Conservation (phyloP, 2,329 filamentous ascomycete genomes). For the Mollisia scopiformis region DNA sequence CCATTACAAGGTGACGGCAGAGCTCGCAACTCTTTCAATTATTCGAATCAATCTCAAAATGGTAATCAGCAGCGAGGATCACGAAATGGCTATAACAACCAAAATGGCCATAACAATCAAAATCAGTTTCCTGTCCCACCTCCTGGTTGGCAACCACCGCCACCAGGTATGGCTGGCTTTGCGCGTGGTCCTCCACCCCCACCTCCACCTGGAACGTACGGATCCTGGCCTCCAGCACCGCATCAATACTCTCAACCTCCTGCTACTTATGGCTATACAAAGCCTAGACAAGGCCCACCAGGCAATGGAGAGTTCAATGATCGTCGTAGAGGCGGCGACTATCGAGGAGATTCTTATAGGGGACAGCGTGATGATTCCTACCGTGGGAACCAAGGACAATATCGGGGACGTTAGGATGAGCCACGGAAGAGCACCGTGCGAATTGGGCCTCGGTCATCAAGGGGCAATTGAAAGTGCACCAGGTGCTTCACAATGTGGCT, state of each 20-base stretch:
- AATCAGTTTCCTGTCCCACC: constrained; percentile 31
- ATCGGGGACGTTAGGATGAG: constrained; percentile 7
- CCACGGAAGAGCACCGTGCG: no score
- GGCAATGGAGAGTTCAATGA: constrained; percentile 21
- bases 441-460: no score
- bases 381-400: constrained; percentile 13
- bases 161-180: constrained; percentile 48
- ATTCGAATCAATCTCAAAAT: constrained; percentile 37
- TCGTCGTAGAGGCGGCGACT: constrained; percentile 21
- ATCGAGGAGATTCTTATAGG: constrained; percentile 21
- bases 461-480: not conserved
- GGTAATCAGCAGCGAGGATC: constrained; percentile 25
- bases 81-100: constrained; percentile 21
- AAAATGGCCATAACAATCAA: not conserved
- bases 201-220: constrained; percentile 40
- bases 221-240: constrained; percentile 25
- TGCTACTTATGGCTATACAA: constrained; percentile 17
- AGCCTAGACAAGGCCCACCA: constrained; percentile 11
- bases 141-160: constrained; percentile 46
- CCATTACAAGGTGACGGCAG: constrained; percentile 55
- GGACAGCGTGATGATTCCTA: constrained; percentile 15
- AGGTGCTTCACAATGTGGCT: no score
- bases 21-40: constrained; percentile 56
- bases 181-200: constrained; percentile 49
- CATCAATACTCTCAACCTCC: constrained; percentile 25